Evolutionary conservation across 2,329 filamentous ascomycete species (phyloP).

Genomic region (Colletotrichum camelliae): DNA sequence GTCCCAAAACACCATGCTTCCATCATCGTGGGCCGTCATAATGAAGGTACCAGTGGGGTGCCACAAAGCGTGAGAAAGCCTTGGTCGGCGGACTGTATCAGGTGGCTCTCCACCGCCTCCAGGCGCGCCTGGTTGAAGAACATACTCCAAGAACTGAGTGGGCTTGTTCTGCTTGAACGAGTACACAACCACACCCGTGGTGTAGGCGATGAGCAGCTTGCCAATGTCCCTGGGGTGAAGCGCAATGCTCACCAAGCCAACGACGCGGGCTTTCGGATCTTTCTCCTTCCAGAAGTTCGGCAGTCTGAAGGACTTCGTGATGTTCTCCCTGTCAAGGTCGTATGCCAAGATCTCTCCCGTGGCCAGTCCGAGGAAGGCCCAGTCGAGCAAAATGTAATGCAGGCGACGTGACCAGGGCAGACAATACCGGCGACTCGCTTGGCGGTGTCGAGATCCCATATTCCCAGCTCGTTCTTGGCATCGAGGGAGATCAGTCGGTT

Average conservation of each 20-base stretch:
- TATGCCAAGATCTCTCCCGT: conserved; percentile 90
- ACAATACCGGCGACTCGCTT: conserved; percentile 72
- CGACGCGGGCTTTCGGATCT: conserved; percentile 68
- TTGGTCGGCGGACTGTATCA: conserved; percentile 71
- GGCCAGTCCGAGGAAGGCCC: conserved; percentile 84
- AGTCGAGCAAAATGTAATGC: conserved; percentile 89
- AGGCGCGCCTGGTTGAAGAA: conserved; percentile 79
- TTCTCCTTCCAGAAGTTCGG: conserved; percentile 85
- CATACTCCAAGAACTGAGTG: conserved; percentile 82
- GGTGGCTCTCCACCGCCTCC: conserved; percentile 75
- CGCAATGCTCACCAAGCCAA: conserved; percentile 76
- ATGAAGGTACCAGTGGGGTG: conserved; percentile 94
- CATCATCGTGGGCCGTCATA: conserved; percentile 86
- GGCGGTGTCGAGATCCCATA: conserved; percentile 81
- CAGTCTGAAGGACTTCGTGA: conserved; percentile 76
- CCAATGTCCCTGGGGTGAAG: conserved; percentile 93
- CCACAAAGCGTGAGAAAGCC: conserved; percentile 85
- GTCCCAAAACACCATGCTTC: conserved; percentile 94
- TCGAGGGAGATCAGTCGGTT: conserved; percentile 88
- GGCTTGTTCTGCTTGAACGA: conserved; percentile 92
- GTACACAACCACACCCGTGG: conserved; percentile 85
- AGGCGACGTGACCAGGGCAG: conserved; percentile 77
- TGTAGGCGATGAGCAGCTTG: conserved; percentile 89
- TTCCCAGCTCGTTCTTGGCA: conserved; percentile 80
- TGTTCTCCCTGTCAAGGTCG: conserved; percentile 81